A percentile compares a stretch with the other conserved stretches of the same genome.
phyloP scores from a whole-genome alignment of 495 filamentous ascomycete species.

The Hyaloscypha finlandica region DNA sequence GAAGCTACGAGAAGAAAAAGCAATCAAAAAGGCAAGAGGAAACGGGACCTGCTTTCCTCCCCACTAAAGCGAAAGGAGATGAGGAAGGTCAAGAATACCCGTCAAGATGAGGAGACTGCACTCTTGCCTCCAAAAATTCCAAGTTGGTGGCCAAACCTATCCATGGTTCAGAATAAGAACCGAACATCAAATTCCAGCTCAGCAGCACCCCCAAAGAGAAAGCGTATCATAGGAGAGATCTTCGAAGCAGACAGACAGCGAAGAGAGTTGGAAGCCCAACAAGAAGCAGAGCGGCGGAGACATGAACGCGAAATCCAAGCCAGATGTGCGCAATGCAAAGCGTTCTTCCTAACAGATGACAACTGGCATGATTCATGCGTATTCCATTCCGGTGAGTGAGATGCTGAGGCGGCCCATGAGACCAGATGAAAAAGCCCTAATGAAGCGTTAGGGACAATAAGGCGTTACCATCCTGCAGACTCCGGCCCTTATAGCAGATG shows the following conservation, averaged over 20 bases:
- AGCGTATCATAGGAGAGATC: not conserved
- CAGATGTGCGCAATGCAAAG: not conserved
- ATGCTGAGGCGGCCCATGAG: not conserved
- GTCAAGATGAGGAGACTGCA: not conserved
- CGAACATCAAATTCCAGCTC: not conserved
- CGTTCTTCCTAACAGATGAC: not conserved
- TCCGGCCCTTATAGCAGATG: not conserved
- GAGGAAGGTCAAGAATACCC: not conserved
- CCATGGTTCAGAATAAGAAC: not conserved
- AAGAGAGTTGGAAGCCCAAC: not conserved
- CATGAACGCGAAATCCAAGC: not conserved
- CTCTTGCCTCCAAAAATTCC: not conserved
- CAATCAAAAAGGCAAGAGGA: not conserved
- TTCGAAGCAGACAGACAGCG: not conserved
- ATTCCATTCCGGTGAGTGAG: not conserved
- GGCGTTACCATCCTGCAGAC: not conserved
- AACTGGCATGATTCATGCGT: not conserved
- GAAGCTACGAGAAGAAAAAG: not conserved
- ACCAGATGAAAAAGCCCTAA: not conserved
- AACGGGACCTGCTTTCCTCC: not conserved
- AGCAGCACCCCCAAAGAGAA: not conserved
- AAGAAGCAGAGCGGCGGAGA: not conserved
- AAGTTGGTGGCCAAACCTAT: not conserved
- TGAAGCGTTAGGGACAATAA: not conserved
- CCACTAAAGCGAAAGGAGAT: not conserved